Evolutionary conservation across 2,329 filamentous ascomycete species (phyloP), one percentile per base, ranked within the genome.

Genomic region (Phaeophleospora eucalypticola): DNA sequence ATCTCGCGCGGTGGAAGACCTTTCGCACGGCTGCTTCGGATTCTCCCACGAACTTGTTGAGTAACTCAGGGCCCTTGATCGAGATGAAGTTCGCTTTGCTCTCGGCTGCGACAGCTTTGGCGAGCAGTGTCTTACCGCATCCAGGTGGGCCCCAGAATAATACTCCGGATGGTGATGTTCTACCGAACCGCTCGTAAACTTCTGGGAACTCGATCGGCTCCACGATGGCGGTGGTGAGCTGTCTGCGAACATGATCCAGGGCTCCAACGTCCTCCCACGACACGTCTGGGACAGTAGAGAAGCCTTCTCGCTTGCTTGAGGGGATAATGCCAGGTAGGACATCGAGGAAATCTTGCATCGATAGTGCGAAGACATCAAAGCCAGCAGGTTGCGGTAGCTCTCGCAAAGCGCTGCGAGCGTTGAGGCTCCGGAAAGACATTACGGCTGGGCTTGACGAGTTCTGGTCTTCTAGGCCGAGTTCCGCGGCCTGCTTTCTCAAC

Each of bases 41-140:
- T 69, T 98, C 93, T 57, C 93, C 93, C 8, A 98, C 90, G 65
- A 91, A 98, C 64, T 97, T 98, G 75, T 97, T 97, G 37, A 98
- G 79, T 8, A 98, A 76, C 66, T 98, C 93, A 0, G 93, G 93
- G 0, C 93, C 93, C 68, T 96, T 96, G 69, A 98, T 89, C 43
- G 89, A 89, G 68, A 98, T 98, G 73, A 98, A 98, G 68, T 95
- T 97, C 39, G 93, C 93, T 66, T 91, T 89, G 6, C 87, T 90
- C 65, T 95, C 89, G 66, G 95, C 95, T 45, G 93, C 93, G 3
- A 96, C 89, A 3, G 93, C 93, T 70, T 97, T 96, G 15, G 93
- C 93, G 1, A 98, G 82, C 1, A 98, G 79, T 0, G 93, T 98
- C 68, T 98, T 98, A 59, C 93, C 93, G 67, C 93, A 98, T 4